phyloP scores from a whole-genome alignment of 202 grass and related monocot genomes.

The Thinopyrum obtusiflorum region DNA sequence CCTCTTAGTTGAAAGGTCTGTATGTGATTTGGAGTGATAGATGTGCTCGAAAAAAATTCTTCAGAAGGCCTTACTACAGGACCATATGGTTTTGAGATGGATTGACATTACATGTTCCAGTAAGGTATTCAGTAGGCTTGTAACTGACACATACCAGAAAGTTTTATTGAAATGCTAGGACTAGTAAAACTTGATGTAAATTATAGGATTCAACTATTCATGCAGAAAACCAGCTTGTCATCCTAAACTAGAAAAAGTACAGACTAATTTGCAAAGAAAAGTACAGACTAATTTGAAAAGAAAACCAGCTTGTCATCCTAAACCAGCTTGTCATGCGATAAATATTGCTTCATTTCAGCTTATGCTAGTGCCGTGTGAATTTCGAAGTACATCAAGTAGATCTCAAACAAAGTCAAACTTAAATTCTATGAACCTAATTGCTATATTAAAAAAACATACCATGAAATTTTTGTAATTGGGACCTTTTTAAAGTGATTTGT shows the following conservation, averaged over 20 bases:
- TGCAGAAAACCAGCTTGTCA: neutral
- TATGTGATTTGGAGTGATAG: neutral
- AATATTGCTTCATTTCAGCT: neutral
- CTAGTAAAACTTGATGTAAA: neutral
- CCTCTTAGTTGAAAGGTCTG: neutral
- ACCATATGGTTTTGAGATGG: neutral
- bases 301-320: too few species aligned
- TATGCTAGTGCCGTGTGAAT: neutral
- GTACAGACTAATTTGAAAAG: neutral
- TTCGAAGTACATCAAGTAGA: neutral
- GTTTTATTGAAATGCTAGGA: conserved; percentile 2
- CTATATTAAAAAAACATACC: neutral
- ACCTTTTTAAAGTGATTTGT: neutral
- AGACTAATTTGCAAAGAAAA: neutral
- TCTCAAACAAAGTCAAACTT: neutral
- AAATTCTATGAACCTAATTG: neutral
- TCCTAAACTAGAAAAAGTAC: neutral
- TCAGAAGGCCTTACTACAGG: neutral
- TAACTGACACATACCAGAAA: neutral
- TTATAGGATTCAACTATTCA: conserved; percentile 1
- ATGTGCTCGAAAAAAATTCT: neutral
- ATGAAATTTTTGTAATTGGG: neutral
- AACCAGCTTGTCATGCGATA: neutral
- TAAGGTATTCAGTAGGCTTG: neutral
- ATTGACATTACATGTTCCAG: neutral